Evolutionary conservation across 257 asterid genomes (phyloP), one percentile per base, ranked within the genome.

Genomic region (Nicotiana otophora): DNA sequence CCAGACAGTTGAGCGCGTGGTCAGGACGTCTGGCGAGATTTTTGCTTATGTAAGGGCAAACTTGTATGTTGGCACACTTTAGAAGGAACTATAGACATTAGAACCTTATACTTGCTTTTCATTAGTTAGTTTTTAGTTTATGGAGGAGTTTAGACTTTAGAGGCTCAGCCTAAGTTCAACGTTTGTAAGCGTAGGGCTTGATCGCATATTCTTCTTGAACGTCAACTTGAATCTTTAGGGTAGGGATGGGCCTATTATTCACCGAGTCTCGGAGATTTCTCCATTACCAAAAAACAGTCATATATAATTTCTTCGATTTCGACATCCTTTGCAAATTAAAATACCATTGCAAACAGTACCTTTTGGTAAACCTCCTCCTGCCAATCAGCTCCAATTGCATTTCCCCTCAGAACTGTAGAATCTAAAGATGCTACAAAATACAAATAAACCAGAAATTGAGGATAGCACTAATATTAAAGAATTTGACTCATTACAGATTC

Each of bases 291-390:
- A 39, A 39, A 39, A 39, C 46, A 39, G 36, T 42, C 31, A 10
- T 46, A 31, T 19, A 48, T 48, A 8, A 74, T 6, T 9, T 74
- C 61, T n/a, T 20, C 28, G 17, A 58, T n/a, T 15, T 48, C 48
- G 46, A 55, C 61, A 81, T 5, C 30, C 26, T 20, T 19, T 15
- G 26, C 4, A 14, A 81, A 62, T 7, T 31, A 54, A 82, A 81
- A 31, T 39, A 60, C 42, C 63, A 20, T 15, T 64, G 69, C 55
- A 54, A 30, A 51, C 10, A 55, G 74, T 90, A 95, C 99, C 99
- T 92, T 95, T 81, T 95, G 99, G 89, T 89, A 92, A 75, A 89
- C 86, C 84, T 92, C 86, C 84, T 92, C 99, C 86, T 92, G 97
- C 98, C 97, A 95, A 74, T 95, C 98, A 81, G 92, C 96, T 42